A percentile compares a stretch with the other conserved stretches of the same genome.
Conservation (phyloP, 768 basidiomycete species). For the Suillus spraguei region DNA sequence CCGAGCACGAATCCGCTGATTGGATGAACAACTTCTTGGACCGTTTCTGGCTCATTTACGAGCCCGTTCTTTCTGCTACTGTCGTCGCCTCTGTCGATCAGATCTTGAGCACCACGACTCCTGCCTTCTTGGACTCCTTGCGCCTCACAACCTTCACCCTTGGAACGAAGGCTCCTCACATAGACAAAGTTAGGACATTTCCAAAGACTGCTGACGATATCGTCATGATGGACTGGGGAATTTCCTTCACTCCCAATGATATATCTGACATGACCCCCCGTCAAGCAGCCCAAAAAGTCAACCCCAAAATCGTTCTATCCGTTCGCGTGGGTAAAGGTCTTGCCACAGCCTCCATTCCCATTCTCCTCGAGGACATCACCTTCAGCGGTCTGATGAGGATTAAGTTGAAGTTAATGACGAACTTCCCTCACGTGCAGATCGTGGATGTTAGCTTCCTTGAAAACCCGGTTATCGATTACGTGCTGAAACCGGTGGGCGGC, state of each 20-base stretch:
- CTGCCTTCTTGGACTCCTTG: constrained; percentile 89
- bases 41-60: constrained; percentile 98
- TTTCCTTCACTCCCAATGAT: constrained; percentile 95
- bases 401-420: constrained; percentile 88
- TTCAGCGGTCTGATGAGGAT: constrained; percentile 88
- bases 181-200: constrained; percentile 86
- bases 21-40: constrained; percentile 96
- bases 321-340: constrained; percentile 89
- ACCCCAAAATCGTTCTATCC: constrained; percentile 91
- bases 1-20: constrained; percentile 89
- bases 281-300: constrained; percentile 75
- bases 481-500: constrained; percentile 95
- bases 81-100: constrained; percentile 89
- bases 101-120: constrained; percentile 81
- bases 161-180: constrained; percentile 93
- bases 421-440: constrained; percentile 95
- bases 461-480: constrained; percentile 92
- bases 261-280: constrained; percentile 79
- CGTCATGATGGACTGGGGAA: constrained; percentile 96
- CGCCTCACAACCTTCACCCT: constrained; percentile 89
- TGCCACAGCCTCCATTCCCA: constrained; percentile 82
- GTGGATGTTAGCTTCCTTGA: constrained; percentile 91
- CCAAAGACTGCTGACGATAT: constrained; percentile 84
- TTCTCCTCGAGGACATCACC: constrained; percentile 89
- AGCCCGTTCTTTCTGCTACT: constrained; percentile 89